Percentiles rank a stretch among this genome's conserved stretches.
These are phyloP conservation scores for Sphaerobolus stellatus DNA, from an alignment of 1,284 basidiomycete genomes.

Conservation along the genomic window DNA sequence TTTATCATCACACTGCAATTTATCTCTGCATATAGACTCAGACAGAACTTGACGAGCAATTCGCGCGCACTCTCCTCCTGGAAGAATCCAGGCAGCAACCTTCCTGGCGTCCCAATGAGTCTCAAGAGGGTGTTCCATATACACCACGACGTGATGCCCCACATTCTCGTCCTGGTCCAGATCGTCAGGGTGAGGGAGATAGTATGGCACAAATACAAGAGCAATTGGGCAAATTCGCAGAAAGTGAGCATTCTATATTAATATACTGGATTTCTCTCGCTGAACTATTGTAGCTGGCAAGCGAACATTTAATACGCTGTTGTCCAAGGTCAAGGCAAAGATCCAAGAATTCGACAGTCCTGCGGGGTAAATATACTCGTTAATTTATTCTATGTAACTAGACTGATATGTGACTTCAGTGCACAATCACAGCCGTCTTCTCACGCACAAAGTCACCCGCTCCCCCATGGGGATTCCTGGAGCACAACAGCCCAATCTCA, in stretches of 20 bases:
- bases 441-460: background rate
- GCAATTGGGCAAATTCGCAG: conserved; percentile 70
- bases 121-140: conserved; percentile 2
- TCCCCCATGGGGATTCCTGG: conserved; percentile 5
- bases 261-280: background rate
- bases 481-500: conserved; percentile 2
- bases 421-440: conserved; percentile 1
- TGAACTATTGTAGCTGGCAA: conserved; percentile 54
- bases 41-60: conserved; percentile 70
- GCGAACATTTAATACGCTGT: conserved; percentile 67
- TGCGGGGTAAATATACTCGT: background rate
- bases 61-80: conserved; percentile 65
- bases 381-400: background rate
- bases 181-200: conserved; percentile 33
- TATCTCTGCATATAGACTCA: conserved; percentile 42
- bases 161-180: conserved; percentile 1
- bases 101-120: conserved; percentile 6
- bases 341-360: conserved; percentile 66
- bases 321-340: conserved; percentile 76
- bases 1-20: background rate
- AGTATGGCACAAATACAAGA: conserved; percentile 69
- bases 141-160: conserved; percentile 15
- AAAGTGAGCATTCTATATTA: conserved; percentile 49
- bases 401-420: background rate
- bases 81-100: conserved; percentile 52